These are phyloP conservation scores for Acrodontium crateriforme DNA, from an alignment of 2,329 filamentous ascomycete genomes.

Conservation along the genomic window DNA sequence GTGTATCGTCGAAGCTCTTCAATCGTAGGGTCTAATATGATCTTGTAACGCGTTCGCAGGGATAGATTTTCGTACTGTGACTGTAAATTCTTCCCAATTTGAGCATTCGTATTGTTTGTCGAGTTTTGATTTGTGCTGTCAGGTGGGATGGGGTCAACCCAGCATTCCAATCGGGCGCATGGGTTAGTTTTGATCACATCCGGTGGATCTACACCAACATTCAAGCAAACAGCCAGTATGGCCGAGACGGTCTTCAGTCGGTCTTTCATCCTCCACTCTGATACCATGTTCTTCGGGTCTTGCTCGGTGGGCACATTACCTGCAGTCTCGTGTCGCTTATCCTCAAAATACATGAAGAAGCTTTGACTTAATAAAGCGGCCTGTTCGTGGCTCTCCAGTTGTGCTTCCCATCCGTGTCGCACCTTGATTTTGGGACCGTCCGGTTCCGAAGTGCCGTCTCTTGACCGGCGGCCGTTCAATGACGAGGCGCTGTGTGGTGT, in stretches of 20 bases:
- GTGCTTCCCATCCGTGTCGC: slow-evolving; percentile 83
- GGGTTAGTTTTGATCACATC: slow-evolving; percentile 94
- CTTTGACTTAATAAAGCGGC: slow-evolving; percentile 61
- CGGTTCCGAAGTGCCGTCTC: no score
- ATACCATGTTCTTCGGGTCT: slow-evolving; percentile 35
- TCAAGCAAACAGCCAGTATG: slow-evolving; percentile 83
- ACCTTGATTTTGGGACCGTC: slow-evolving; percentile 26
- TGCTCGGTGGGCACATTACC: slow-evolving; percentile 59
- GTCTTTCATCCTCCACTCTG: slow-evolving; percentile 97
- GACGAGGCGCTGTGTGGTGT: no score
- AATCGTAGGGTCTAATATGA: slow-evolving; percentile 89
- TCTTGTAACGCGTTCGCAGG: slow-evolving; percentile 91
- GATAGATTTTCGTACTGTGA: slow-evolving; percentile 92
- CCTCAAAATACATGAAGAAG: slow-evolving; percentile 99
- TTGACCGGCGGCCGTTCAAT: no score
- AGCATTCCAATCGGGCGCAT: slow-evolving; percentile 86
- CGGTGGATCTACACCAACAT: slow-evolving; percentile 93
- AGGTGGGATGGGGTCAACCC: slow-evolving; percentile 76
- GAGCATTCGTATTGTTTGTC: slow-evolving; percentile 43
- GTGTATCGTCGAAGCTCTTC: slow-evolving; percentile 97
- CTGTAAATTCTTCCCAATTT: slow-evolving; percentile 92
- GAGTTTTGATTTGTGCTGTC: slow-evolving; percentile 25
- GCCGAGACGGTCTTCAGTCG: slow-evolving; percentile 93
- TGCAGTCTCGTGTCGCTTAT: slow-evolving; percentile 91
- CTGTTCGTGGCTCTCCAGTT: slow-evolving; percentile 82